Evolutionary conservation across 1,139 yeast species (phyloP).

Genomic region (Saccharomycopsis phalli): DNA sequence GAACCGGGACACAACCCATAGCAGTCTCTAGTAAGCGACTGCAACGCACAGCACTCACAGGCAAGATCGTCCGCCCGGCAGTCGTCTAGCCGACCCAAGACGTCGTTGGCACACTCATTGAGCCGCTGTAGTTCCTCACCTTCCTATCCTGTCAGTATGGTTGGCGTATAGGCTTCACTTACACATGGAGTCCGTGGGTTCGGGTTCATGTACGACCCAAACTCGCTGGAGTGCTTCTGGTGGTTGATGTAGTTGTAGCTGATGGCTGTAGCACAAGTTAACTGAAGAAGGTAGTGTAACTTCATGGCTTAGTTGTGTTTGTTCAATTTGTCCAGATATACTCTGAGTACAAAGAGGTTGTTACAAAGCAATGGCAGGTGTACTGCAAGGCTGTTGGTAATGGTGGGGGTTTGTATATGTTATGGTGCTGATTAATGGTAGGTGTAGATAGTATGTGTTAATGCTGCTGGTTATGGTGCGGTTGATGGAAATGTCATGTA

Average conservation of each 20-base stretch:
- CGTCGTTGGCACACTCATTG: slow-evolving; percentile 39
- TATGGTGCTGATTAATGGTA: no score
- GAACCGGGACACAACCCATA: slow-evolving; percentile 42
- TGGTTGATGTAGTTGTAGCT: slow-evolving; percentile 1
- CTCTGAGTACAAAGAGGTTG: no score
- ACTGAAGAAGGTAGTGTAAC: no score
- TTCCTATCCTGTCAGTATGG: slow-evolving; percentile 20
- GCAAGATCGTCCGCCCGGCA: slow-evolving; percentile 46
- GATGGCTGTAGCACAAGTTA: background rate
- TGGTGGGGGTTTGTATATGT: no score
- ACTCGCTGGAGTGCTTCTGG: slow-evolving; percentile 23
- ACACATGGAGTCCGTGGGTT: slow-evolving; percentile 34
- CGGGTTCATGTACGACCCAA: slow-evolving; percentile 41
- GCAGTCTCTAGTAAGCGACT: slow-evolving; percentile 37
- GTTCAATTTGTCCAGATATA: no score
- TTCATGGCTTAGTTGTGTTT: no score
- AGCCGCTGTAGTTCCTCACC: slow-evolving; percentile 37
- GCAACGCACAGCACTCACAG: slow-evolving; percentile 49
- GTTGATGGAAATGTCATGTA: no score
- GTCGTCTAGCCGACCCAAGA: slow-evolving; percentile 36
- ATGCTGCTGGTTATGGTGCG: no score
- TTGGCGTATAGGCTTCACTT: slow-evolving; percentile 10
- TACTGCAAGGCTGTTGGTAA: no score
- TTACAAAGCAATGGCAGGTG: no score
- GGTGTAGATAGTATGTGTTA: no score